These are phyloP conservation scores for Blepharisma stoltei DNA, from an alignment of 73 alveolate species.

Conservation along the genomic window DNA sequence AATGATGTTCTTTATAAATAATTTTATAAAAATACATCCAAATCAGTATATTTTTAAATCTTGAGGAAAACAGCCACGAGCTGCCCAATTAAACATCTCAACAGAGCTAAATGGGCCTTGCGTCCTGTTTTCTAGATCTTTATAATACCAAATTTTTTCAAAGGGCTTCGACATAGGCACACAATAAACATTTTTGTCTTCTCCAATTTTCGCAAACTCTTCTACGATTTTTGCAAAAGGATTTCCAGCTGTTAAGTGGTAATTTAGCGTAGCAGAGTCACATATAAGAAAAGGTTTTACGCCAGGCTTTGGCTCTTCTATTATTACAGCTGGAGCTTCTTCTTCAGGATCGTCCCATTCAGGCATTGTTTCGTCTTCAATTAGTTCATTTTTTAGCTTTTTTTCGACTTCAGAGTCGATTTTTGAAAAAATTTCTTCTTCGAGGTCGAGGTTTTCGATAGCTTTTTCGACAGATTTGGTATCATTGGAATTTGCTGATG, in stretches of 20 bases:
- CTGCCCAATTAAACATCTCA: background rate
- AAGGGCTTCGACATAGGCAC: background rate
- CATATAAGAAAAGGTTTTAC: background rate
- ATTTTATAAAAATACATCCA: too few species aligned
- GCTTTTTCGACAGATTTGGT: background rate
- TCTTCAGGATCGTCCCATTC: slow-evolving; percentile 1
- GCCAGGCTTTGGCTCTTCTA: background rate
- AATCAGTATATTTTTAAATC: slow-evolving; percentile 1
- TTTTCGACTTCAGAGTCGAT: background rate
- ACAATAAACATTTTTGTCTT: background rate
- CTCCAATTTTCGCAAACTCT: background rate
- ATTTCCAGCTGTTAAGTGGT: background rate
- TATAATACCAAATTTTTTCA: slow-evolving; percentile 10
- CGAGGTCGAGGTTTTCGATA: background rate
- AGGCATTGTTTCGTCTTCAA: background rate
- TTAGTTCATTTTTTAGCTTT: background rate
- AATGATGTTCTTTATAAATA: too few species aligned
- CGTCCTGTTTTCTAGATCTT: background rate
- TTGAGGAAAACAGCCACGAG: background rate
- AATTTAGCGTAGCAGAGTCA: background rate
- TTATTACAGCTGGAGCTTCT: background rate
- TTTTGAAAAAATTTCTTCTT: background rate
- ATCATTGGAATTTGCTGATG: background rate
- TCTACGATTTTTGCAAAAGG: background rate
- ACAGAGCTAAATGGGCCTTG: slow-evolving; percentile 11